A percentile compares a stretch with the other conserved stretches of the same genome.
phyloP scores from a whole-genome alignment of 2,329 filamentous ascomycete species.

The Hymenoscyphus scutula region DNA sequence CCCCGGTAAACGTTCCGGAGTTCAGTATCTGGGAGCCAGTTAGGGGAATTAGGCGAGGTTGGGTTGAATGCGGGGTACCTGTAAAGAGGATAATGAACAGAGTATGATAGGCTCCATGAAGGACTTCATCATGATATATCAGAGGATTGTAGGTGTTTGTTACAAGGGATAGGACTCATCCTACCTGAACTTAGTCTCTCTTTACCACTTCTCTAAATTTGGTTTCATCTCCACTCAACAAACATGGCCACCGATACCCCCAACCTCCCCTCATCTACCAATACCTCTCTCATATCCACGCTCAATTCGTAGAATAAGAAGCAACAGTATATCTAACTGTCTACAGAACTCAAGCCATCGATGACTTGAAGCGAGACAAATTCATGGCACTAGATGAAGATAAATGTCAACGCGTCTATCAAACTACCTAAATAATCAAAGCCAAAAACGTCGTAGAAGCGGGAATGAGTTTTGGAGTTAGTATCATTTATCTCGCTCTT shows the following conservation, averaged over 20 bases:
- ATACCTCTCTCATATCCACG: background rate
- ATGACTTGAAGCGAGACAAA: constrained; percentile 49
- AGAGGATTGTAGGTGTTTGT: too few relatives aligned
- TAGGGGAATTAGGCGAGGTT: too few relatives aligned
- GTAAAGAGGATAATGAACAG: too few relatives aligned
- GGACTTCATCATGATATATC: too few relatives aligned
- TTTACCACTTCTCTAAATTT: background rate
- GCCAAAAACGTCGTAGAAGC: constrained; percentile 56
- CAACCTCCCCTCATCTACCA: background rate
- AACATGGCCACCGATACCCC: background rate
- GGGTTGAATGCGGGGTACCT: too few relatives aligned
- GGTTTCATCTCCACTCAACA: background rate
- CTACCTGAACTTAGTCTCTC: too few relatives aligned
- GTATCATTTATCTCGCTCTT: background rate
- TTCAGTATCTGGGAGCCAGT: too few relatives aligned
- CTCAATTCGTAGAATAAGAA: background rate
- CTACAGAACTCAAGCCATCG: constrained; percentile 15
- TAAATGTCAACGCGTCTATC: constrained; percentile 56
- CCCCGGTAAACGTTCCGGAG: too few relatives aligned
- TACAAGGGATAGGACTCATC: too few relatives aligned
- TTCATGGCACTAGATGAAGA: constrained; percentile 59
- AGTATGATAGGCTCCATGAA: too few relatives aligned
- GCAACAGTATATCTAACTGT: background rate
- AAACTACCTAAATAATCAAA: constrained; percentile 46
- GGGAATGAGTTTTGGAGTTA: constrained; percentile 35